Conservation (phyloP, 1,284 basidiomycete species). For the Moesziomyces globuligerus region DNA sequence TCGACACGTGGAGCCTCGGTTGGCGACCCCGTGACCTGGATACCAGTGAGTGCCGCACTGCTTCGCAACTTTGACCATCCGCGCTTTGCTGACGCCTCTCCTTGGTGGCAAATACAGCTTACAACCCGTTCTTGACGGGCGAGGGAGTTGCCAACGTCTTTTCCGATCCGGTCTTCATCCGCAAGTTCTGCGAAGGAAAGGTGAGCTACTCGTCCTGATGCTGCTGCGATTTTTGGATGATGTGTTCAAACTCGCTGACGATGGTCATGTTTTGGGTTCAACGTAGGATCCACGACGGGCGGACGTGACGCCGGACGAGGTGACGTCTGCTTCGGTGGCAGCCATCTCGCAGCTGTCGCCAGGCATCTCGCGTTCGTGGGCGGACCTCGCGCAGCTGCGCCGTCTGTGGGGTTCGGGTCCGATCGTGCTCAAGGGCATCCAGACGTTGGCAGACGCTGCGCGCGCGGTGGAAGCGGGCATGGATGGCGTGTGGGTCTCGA, state of each 20-base stretch:
- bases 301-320: slow-evolving; percentile 52
- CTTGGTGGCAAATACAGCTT: slow-evolving; percentile 66
- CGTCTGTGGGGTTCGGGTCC: slow-evolving; percentile 55
- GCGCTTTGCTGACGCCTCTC: neutral
- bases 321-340: slow-evolving; percentile 41
- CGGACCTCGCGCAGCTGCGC: slow-evolving; percentile 52
- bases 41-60: slow-evolving; percentile 2
- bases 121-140: slow-evolving; percentile 75
- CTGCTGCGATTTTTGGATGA: neutral
- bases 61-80: neutral
- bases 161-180: slow-evolving; percentile 61
- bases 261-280: neutral
- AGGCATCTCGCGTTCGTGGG: slow-evolving; percentile 58
- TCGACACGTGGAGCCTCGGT: slow-evolving; percentile 59
- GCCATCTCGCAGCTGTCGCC: slow-evolving; percentile 57
- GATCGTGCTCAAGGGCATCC: slow-evolving; percentile 64
- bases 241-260: neutral
- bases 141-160: slow-evolving; percentile 61
- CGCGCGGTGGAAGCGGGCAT: slow-evolving; percentile 56
- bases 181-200: slow-evolving; percentile 57
- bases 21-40: slow-evolving; percentile 56
- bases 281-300: slow-evolving; percentile 40
- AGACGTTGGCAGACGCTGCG: slow-evolving; percentile 50
- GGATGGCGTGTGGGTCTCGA: slow-evolving; percentile 63
- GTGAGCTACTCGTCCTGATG: slow-evolving; percentile 1